Base-by-base conservation (phyloP, 345 rosid genomes). In the Mallotus nudiflorus region DNA sequence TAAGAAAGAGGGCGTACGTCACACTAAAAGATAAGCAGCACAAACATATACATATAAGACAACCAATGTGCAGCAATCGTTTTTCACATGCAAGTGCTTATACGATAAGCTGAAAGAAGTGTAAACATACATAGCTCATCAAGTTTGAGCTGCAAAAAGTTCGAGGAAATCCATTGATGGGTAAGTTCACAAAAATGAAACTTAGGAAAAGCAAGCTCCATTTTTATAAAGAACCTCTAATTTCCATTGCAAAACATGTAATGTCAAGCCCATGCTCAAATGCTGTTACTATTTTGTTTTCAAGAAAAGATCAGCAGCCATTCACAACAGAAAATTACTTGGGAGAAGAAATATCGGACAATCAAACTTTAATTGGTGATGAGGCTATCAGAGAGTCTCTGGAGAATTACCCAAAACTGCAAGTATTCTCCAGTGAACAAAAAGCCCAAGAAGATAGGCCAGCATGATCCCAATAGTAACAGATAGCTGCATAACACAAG, bases 391-490 rank as follows among this genome's bases (percentile, higher is more conserved):
- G 40, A 56, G 28, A 20, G 48, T 42, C 16, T 20, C 59, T 49
- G 46, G 76, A 83, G 71, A 25, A 58, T 82, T 92, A 92, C 99
- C 99, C 20, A 92, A 51, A 71, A 92, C 92, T 28, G 99, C 99
- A 65, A 95, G 97, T 75, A 89, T 83, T 80, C 99, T 92, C 99
- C 99, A 92, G 42, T 83, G 87, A 68, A 91, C 84, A 82, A 89
- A 89, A 75, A 92, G 85, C 58, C 93, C 96, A 66, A 93, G 89
- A 68, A 95, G 82, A 82, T 95, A 92, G 35, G 98, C 98, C 83
- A 95, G 76, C 99, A 95, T 74, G 73, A 92, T 95, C 77, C 99
- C 99, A 77, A 95, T 82, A 51, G 99, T 95, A 62, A 95, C 91
- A 27, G 99, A 92, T 68, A 95, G 98, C 99, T 95, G 76, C 68